phyloP scores from a whole-genome alignment of 2,329 filamentous ascomycete species.

The Zasmidium citrigriseum region DNA sequence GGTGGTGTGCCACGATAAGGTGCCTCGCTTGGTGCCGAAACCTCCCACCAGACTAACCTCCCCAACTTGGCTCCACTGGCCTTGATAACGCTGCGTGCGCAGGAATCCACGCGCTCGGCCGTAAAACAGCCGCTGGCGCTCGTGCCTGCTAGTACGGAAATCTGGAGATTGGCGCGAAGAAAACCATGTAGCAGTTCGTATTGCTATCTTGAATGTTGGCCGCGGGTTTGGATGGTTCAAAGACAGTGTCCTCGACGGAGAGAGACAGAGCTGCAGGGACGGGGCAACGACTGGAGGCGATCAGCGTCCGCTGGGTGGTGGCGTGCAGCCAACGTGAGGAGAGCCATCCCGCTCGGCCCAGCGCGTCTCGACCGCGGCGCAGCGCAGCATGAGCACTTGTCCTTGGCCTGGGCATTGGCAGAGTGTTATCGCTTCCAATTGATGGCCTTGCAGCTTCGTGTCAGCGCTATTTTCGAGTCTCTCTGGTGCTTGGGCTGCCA shows the following conservation, averaged over 20 bases:
- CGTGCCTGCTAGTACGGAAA: neutral
- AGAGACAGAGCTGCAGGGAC: neutral
- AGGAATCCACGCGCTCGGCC: neutral
- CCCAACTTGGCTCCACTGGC: slow-evolving; percentile 6
- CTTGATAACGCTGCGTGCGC: slow-evolving; percentile 2
- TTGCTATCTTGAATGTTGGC: neutral
- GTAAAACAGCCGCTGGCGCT: neutral
- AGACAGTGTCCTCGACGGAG: neutral
- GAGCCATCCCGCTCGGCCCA: neutral
- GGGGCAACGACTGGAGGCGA: neutral
- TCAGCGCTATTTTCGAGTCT: neutral
- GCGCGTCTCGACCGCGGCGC: slow-evolving; percentile 2
- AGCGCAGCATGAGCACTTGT: slow-evolving; percentile 1
- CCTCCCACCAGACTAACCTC: neutral
- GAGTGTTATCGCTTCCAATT: neutral
- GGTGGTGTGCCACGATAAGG: slow-evolving; percentile 8
- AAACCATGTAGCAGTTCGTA: neutral
- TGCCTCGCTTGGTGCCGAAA: slow-evolving; percentile 4
- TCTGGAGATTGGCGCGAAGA: neutral
- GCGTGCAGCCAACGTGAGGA: neutral
- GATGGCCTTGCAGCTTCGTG: neutral
- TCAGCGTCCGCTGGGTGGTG: neutral
- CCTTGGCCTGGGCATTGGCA: neutral
- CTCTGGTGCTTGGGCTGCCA: neutral
- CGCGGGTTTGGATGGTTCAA: neutral